A percentile compares a stretch with the other conserved stretches of the same genome.
Conservation (phyloP, 306 rosid species). For the Carpinus fangiana region DNA sequence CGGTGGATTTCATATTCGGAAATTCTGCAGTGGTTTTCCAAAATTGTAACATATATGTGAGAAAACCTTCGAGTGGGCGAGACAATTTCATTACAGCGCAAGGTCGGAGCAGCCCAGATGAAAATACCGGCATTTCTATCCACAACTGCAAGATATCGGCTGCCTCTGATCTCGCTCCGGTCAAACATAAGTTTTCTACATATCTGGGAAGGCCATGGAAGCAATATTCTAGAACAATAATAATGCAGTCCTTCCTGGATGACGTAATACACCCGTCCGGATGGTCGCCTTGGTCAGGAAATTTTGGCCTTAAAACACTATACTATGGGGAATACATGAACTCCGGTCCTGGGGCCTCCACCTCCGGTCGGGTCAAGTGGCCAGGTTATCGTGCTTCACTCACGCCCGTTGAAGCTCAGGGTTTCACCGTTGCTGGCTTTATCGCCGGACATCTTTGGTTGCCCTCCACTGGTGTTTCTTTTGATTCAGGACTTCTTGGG, state of each 20-base stretch:
- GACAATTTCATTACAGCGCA: constrained; percentile 35
- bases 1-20: constrained; percentile 41
- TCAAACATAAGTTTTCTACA: constrained; percentile 15
- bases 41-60: constrained; percentile 25
- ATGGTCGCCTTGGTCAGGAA: constrained; percentile 43
- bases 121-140: constrained; percentile 45
- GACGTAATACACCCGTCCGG: constrained; percentile 28
- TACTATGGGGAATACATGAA: constrained; percentile 38
- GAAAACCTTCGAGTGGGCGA: constrained; percentile 14
- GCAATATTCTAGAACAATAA: constrained; percentile 38
- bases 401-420: constrained; percentile 24
- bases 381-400: constrained; percentile 31
- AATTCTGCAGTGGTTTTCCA: constrained; percentile 42
- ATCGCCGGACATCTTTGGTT: constrained; percentile 39
- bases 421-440: constrained; percentile 35
- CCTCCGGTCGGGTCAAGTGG: constrained; percentile 30
- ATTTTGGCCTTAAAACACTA: constrained; percentile 9
- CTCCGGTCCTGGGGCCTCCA: constrained; percentile 40
- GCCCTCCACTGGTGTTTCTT: constrained; percentile 43
- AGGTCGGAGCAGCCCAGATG: constrained; percentile 32
- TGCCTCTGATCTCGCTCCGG: constrained; percentile 26
- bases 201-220: constrained; percentile 46
- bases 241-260: constrained; percentile 33
- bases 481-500: constrained; percentile 9
- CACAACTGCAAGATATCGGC: constrained; percentile 33